These are phyloP conservation scores for Prunus fruticosa DNA, from an alignment of 306 rosid species.

Conservation along the genomic window DNA sequence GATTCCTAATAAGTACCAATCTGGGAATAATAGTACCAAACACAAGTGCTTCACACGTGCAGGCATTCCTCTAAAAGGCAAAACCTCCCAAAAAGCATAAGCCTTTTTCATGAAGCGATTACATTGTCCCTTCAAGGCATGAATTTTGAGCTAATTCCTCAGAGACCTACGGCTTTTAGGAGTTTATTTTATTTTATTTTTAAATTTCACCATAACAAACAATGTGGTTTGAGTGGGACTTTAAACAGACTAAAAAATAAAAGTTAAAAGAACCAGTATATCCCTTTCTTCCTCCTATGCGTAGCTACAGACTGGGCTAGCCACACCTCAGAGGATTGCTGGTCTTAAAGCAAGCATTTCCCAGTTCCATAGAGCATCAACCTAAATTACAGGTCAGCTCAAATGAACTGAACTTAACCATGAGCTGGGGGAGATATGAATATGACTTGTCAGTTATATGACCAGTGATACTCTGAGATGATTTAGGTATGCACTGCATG, in stretches of 20 bases:
- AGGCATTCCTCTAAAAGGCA: neutral
- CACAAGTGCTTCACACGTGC: too few relatives aligned
- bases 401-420: neutral
- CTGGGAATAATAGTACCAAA: neutral
- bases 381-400: neutral
- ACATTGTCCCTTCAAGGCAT: neutral
- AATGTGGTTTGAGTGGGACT: neutral
- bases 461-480: neutral
- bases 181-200: neutral
- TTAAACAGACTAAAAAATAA: neutral
- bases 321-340: too few relatives aligned
- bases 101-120: neutral
- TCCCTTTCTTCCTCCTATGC: neutral
- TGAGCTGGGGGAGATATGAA: neutral
- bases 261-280: too few relatives aligned
- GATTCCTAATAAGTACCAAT: neutral
- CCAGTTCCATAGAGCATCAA: neutral
- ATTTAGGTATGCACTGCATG: neutral
- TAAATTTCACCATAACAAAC: neutral
- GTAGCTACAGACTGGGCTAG: too few relatives aligned
- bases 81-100: neutral
- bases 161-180: neutral
- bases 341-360: neutral
- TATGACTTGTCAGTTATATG: neutral
- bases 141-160: neutral